Evolutionary conservation across 2,329 filamentous ascomycete species (phyloP), one percentile per base, ranked within the genome.

Genomic region (Chrysoporthe puriensis): DNA sequence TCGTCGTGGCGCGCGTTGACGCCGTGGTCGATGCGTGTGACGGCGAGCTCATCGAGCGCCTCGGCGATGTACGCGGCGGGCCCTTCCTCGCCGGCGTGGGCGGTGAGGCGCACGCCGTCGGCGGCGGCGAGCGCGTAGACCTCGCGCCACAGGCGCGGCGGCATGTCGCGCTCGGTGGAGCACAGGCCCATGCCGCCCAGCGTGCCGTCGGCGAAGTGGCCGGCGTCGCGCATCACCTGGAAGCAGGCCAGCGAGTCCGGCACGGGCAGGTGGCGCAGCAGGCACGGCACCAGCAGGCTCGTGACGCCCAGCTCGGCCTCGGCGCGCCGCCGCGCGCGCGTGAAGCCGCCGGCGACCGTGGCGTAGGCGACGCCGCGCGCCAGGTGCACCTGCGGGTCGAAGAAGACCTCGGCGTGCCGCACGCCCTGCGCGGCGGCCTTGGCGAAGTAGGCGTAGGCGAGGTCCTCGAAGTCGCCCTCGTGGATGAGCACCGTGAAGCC

Each of bases 361-460:
- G 84, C 79, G 74, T 92, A 90, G 8, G 82, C 72, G 3, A 94
- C 79, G 5, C 89, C 89, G 21, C 91, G 85, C 14, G 79, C 79
- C 4, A 87, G 85, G 77, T 94, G 92, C 1, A 90, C 90, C 77
- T 94, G 91, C 1, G 91, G 91, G 76, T 94, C 92, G 79, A 94
- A 94, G 80, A 93, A 94, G 71, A 93, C 84, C 77, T 94, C 91
- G 16, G 90, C 90, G 74, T 94, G 91, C 61, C 86, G 83, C 1
- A 94, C 88, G 48, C 87, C 87, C 70, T 93, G 88, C 1, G 79
- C 79, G 43, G 87, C 83, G 2, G 90, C 91, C 67, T 84, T 86
- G 43, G 82, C 74, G 76, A 94, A 91, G 79, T 94, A 94, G 70
- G 86, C 85, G 81, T 87, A 91, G 5, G 90, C 90, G 13, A 95